These are phyloP conservation scores for Xylaria sp. DNA, from an alignment of 2,329 filamentous ascomycete species.

Conservation along the genomic window DNA sequence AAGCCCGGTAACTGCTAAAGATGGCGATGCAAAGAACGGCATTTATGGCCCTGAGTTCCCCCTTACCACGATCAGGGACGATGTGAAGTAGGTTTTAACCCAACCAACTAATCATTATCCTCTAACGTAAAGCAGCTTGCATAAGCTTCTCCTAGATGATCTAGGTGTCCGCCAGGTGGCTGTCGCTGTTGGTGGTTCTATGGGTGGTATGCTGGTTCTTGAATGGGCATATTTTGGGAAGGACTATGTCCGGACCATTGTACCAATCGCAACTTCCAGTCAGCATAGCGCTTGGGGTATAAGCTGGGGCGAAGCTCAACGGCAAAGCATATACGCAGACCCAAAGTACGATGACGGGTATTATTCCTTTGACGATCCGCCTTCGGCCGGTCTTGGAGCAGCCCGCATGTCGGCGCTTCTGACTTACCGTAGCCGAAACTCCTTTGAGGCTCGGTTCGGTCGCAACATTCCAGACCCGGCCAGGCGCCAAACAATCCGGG, in stretches of 20 bases:
- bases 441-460: constrained; percentile 93
- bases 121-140: constrained; percentile 57
- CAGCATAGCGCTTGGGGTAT: constrained; percentile 88
- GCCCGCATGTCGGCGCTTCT: constrained; percentile 96
- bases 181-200: constrained; percentile 79
- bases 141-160: constrained; percentile 79
- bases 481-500: constrained; percentile 80
- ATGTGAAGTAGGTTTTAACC: constrained; percentile 73
- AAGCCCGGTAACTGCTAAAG: constrained; percentile 86
- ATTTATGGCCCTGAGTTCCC: constrained; percentile 96
- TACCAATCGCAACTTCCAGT: constrained; percentile 84
- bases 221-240: constrained; percentile 92
- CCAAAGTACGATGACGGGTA: constrained; percentile 98
- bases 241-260: constrained; percentile 77
- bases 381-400: constrained; percentile 82
- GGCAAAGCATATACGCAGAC: constrained; percentile 95
- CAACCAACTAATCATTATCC: constrained; percentile 4
- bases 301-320: constrained; percentile 86
- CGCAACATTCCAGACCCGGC: constrained; percentile 88
- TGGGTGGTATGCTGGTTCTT: constrained; percentile 88
- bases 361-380: constrained; percentile 85
- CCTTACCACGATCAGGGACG: constrained; percentile 90
- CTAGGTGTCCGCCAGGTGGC: constrained; percentile 78
- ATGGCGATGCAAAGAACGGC: constrained; percentile 73
- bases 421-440: constrained; percentile 95